phyloP scores from a whole-genome alignment of 75 land plant species.

The Gnetum montanum region DNA sequence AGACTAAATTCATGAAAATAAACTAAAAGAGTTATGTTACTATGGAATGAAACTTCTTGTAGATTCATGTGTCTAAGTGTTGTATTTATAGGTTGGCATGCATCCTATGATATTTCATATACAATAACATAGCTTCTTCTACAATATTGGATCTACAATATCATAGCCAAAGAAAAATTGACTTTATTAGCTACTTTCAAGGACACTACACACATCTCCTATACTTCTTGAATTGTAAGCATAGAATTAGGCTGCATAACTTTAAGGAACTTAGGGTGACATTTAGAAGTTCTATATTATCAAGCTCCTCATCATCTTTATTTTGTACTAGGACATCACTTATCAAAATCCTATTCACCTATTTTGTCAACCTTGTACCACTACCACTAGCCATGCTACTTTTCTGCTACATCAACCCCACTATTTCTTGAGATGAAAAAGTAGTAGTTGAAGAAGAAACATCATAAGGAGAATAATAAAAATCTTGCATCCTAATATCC shows the following conservation, averaged over 20 bases:
- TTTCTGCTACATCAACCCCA: conserved; percentile 7
- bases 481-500: not conserved
- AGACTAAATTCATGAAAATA: no score
- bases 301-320: conserved; percentile 92
- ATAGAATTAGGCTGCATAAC: conserved; percentile 74
- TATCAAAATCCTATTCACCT: conserved; percentile 83
- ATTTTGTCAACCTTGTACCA: conserved; percentile 10
- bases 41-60: no score
- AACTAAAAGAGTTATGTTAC: no score
- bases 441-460: not conserved
- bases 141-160: no score
- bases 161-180: no score
- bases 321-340: conserved; percentile 93
- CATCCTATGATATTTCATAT: no score
- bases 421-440: not conserved
- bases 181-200: conserved; percentile 74
- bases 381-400: conserved; percentile 1
- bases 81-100: no score
- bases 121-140: no score
- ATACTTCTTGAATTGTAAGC: conserved; percentile 82
- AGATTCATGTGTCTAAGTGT: no score
- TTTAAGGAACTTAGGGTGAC: conserved; percentile 52
- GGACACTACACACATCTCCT: conserved; percentile 89
- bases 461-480: not conserved
- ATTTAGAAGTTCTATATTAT: conserved; percentile 59